Evolutionary conservation across 2,329 filamentous ascomycete species (phyloP).

Genomic region (Amylocarpus encephaloides): DNA sequence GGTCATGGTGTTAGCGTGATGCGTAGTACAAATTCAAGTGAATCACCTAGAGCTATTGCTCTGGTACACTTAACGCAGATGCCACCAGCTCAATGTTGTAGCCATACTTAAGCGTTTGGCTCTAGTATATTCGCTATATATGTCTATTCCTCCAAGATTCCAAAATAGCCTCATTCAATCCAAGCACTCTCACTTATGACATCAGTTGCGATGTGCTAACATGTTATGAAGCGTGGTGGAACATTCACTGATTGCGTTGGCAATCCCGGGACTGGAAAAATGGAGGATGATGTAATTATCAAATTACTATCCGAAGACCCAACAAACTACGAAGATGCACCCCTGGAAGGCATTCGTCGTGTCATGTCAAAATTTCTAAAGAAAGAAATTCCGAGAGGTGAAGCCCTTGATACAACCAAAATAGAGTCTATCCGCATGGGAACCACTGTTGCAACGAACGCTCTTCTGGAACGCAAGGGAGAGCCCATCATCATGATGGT

Average conservation of each 20-base stretch:
- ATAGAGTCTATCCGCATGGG: slow-evolving; percentile 68
- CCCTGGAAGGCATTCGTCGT: slow-evolving; percentile 63
- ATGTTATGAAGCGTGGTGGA: slow-evolving; percentile 57
- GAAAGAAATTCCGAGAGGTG: slow-evolving; percentile 31
- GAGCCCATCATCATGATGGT: slow-evolving; percentile 64
- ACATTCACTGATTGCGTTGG: slow-evolving; percentile 93
- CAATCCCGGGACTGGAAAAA: slow-evolving; percentile 62
- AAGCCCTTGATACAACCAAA: slow-evolving; percentile 52
- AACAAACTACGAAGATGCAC: slow-evolving; percentile 83
- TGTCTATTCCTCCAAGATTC: too few relatives aligned
- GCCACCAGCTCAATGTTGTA: too few relatives aligned
- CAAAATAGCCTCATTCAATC: too few relatives aligned
- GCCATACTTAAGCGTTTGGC: too few relatives aligned
- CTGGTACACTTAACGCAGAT: too few relatives aligned
- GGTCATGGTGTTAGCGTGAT: neutral
- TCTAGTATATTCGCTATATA: too few relatives aligned
- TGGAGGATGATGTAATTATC: slow-evolving; percentile 73
- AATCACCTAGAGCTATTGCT: slow-evolving; percentile 1
- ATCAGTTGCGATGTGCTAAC: too few relatives aligned
- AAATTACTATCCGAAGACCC: slow-evolving; percentile 89
- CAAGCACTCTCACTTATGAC: too few relatives aligned
- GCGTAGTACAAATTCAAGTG: neutral
- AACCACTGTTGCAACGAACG: slow-evolving; percentile 71
- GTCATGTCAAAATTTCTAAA: slow-evolving; percentile 40
- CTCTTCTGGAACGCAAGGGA: slow-evolving; percentile 66